Evolutionary conservation across 495 filamentous ascomycete species (phyloP), one percentile per base, ranked within the genome.

Genomic region (Peziza echinospora): DNA sequence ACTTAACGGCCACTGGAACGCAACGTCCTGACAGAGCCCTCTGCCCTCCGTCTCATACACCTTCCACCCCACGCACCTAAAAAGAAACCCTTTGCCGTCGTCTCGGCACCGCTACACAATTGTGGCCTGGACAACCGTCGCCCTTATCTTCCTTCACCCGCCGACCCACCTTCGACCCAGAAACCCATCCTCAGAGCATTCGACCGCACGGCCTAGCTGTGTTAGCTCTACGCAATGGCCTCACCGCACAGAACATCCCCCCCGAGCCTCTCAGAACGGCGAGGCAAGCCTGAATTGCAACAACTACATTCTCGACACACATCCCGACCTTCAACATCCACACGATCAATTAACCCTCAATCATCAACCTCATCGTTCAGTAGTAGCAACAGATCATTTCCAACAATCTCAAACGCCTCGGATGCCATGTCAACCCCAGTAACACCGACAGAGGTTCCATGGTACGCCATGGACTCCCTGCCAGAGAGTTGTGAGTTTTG

Each of bases 201-300:
- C n/a, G n/a, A n/a, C n/a, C n/a, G n/a, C n/a, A n/a, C n/a, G n/a
- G n/a, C n/a, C n/a, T 3, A 37, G 19, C 30, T 5, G 30, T 17
- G 30, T 37, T 37, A 37, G 30, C 30, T 37, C 0, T 37, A 11
- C 1, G 19, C 30, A 11, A 37, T 37, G 30, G 30, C 19, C 19
- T 6, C 6, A 5, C 37, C 47, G 54, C 30, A 51, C 46, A 54
- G 40, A 48, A 26, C 54, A 51, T 13, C 51, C 48, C 41, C 55
- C 54, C 17, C 53, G 51, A 45, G 56, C 25, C 53, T 59, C 22
- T 58, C 56, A 25, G 56, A 59, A 25, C 49, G 56, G 13, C 56
- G 56, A 9, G 56, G 56, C 26, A 59, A 56, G 43, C 52, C 56
- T 25, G 56, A 59, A 24, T 37, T 59, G 39, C 56, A 59, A 30